Evolutionary conservation across 192 early-diverging fungal species (phyloP).

Genomic region (Neocallimastix lanati): DNA sequence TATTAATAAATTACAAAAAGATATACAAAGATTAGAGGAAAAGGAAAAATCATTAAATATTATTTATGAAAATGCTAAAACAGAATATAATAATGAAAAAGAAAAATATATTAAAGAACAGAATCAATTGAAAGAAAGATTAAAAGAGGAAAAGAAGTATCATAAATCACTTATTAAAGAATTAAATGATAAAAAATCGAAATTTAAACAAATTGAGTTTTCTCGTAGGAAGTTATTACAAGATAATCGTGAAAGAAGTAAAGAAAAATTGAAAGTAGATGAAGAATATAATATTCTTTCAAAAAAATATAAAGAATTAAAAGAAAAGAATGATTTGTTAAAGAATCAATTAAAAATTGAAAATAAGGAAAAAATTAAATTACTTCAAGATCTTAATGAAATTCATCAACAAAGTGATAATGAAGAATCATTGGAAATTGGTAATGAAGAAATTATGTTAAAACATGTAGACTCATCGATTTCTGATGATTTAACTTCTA

Average conservation of each 20-base stretch:
- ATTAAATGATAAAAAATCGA: not conserved
- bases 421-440: not conserved
- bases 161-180: not conserved
- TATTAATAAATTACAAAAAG: not conserved
- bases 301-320: not conserved
- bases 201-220: not conserved
- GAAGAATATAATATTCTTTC: not conserved
- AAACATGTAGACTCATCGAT: not conserved
- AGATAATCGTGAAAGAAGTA: not conserved
- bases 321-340: not conserved
- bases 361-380: not conserved
- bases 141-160: not conserved
- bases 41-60: not conserved
- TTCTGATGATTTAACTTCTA: not conserved
- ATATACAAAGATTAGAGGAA: not conserved
- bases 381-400: not conserved
- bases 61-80: not conserved
- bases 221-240: not conserved
- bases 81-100: not conserved
- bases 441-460: not conserved
- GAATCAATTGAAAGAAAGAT: not conserved
- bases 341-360: not conserved
- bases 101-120: not conserved
- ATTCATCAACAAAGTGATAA: not conserved
- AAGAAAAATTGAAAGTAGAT: not conserved